These are phyloP conservation scores for Oenanthe sinensis DNA, from an alignment of 129 eudicot genomes.

Conservation along the genomic window DNA sequence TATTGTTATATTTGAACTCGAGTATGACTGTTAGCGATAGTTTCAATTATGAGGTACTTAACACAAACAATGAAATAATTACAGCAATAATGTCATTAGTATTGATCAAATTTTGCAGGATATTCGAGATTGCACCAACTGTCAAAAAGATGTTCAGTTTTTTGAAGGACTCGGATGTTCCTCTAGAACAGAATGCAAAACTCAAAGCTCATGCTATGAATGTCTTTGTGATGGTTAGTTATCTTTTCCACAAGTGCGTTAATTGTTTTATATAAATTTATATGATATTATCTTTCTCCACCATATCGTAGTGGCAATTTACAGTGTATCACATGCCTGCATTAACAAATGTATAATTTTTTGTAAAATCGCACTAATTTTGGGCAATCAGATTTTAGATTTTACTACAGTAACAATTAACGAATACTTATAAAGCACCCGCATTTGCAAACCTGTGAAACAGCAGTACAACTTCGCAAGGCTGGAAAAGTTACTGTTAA, in stretches of 20 bases:
- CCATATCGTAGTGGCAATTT: neutral
- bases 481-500: slow-evolving; percentile 43
- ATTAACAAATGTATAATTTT: neutral
- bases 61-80: neutral
- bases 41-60: neutral
- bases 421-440: neutral
- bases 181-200: slow-evolving; percentile 54
- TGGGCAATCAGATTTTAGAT: neutral
- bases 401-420: neutral
- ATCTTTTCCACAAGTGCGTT: neutral
- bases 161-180: slow-evolving; percentile 49
- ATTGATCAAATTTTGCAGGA: slow-evolving; percentile 27
- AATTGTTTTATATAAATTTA: neutral
- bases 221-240: slow-evolving; percentile 52
- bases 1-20: too few species aligned
- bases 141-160: slow-evolving; percentile 57
- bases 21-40: too few species aligned
- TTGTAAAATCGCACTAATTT: neutral
- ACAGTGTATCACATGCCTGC: neutral
- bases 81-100: neutral
- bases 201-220: slow-evolving; percentile 61
- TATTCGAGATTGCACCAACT: slow-evolving; percentile 67
- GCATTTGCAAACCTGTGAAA: slow-evolving; percentile 52
- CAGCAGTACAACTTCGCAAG: slow-evolving; percentile 56
- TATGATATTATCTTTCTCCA: neutral